Percentiles rank a stretch among this genome's conserved stretches.
Evolutionary conservation across 1,139 yeast species (phyloP).

Genomic region (Suhomyces yuchorum): DNA sequence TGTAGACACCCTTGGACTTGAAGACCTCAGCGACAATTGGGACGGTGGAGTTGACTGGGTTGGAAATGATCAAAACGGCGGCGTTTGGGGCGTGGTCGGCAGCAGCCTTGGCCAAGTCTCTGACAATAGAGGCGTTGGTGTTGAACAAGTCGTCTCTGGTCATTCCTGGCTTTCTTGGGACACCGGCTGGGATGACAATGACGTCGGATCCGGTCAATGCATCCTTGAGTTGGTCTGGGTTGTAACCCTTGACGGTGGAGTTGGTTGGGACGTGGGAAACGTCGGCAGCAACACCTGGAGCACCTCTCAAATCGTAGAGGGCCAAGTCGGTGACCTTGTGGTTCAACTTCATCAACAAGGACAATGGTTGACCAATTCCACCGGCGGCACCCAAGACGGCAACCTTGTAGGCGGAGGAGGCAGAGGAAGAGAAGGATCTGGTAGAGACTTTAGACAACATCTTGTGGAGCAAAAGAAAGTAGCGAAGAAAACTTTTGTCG

Average conservation of each 20-base stretch:
- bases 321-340: constrained; percentile 63
- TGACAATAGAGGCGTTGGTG: constrained; percentile 89
- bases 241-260: constrained; percentile 66
- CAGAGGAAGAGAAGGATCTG: constrained; percentile 70
- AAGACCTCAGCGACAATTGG: constrained; percentile 89
- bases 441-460: constrained; percentile 56
- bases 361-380: constrained; percentile 93
- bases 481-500: constrained; percentile 6
- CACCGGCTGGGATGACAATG: constrained; percentile 93
- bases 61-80: constrained; percentile 76
- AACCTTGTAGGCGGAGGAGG: constrained; percentile 68
- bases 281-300: constrained; percentile 93
- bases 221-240: constrained; percentile 59
- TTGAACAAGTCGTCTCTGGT: constrained; percentile 93
- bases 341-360: constrained; percentile 75
- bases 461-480: constrained; percentile 10
- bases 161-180: constrained; percentile 98
- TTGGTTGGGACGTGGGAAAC: constrained; percentile 87
- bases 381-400: constrained; percentile 82
- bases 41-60: constrained; percentile 95
- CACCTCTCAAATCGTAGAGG: constrained; percentile 84
- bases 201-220: constrained; percentile 76
- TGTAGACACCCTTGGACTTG: constrained; percentile 71
- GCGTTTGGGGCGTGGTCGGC: constrained; percentile 77
- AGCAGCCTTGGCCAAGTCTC: constrained; percentile 78